Evolutionary conservation across 345 rosid species (phyloP), one percentile per base, ranked within the genome.

Genomic region (Lepidium africanum): DNA sequence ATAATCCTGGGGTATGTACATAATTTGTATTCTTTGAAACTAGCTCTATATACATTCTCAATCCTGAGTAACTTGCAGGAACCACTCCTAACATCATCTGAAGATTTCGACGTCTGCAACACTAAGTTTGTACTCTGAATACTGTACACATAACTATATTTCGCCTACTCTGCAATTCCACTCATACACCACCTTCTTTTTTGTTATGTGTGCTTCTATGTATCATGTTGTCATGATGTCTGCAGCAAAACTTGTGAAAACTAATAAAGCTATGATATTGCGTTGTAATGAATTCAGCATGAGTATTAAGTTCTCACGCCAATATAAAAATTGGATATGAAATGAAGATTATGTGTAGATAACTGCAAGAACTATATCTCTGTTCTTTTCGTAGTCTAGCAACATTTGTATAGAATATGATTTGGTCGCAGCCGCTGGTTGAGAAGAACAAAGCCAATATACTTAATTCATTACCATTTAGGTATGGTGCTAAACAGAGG

Each of bases 1-100:
- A 73, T 59, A 37, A 7, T 12, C 76, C 0, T 27, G 83, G 79
- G 84, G 93, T 85, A 74, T 40, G 58, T 50, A 41, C 25, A 16
- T 7, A 45, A 72, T 58, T 47, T 25, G 65, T n/a, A 37, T 5
- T 10, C 5, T 21, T 36, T 40, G 25, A 45, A 15, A 45, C 16
- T 15, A 15, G 17, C 33, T 58, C 16, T 40, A 15, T 27, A 27
- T 27, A 27, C 6, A 27, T 59, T 63, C 40, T 58, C 15, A 58
- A 49, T 56, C 35, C 51, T 56, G 59, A 33, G 21, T 33, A 49
- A 11, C 21, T 52, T 82, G 81, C 92, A 87, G 96, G 85, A 73
- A 77, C 92, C 96, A 63, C 87, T 80, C 17, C 73, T 89, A 55
- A 79, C 95, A 61, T 85, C 92, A 7, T 80, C 91, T 0, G 78